Evolutionary conservation across 495 filamentous ascomycete species (phyloP), one percentile per base, ranked within the genome.

Genomic region (Xylaria scruposa): DNA sequence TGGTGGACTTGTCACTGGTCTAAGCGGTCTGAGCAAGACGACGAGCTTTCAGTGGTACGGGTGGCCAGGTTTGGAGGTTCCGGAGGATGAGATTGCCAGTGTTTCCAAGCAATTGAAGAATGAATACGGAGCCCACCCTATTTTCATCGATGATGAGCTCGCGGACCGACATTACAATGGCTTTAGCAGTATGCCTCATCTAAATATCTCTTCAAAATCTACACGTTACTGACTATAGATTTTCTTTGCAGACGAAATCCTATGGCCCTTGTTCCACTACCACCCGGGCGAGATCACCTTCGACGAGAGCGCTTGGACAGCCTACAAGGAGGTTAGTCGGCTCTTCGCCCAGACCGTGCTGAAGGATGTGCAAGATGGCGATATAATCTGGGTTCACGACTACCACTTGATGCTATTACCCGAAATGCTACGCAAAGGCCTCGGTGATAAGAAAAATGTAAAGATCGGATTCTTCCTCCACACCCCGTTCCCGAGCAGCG

Each of bases 31-130:
- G 73, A 92, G 93, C 73, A 97, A 97, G 80, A 89, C 92, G 9
- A 97, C 94, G 13, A 95, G 90, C 54, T 98, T 97, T 83, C 91
- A 94, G 79, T 99, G 96, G 95, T 98, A 97, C 80, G 95, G 95
- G 70, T 99, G 96, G 96, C 94, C 95, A 9, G 95, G 95, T 38
- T 78, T 97, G 68, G 93, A 97, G 77, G 87, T 95, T 36, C 92
- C 92, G 56, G 91, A 93, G 67, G 86, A 82, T 26, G 93, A 95
- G 75, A 83, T 88, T 10, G 86, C 80, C 33, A 87, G 87, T 74
- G 86, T 95, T 72, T 85, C 88, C 73, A 87, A 91, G 82, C 87
- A 89, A 61, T 82, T 94, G 60, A 90, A 91, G 78, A 89, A 93
- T 4, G 88, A 94, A 72, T 91, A 93, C 74, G 87, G 87, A 49